Base-by-base conservation (phyloP, 2,329 filamentous ascomycete species). In the Dactylellina leptospora region DNA sequence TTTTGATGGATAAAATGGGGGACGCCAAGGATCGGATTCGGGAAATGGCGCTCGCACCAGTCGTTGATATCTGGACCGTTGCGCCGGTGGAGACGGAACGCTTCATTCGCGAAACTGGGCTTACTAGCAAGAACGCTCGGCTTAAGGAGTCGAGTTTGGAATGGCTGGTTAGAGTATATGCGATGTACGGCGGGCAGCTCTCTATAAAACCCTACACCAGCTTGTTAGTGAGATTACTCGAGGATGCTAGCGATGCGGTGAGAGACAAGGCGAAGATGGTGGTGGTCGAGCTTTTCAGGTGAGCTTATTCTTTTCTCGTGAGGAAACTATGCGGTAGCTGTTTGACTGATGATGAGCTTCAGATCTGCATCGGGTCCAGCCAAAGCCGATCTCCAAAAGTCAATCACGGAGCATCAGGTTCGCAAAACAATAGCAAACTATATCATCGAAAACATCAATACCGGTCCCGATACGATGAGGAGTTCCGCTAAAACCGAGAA, bases 11-110 rank as follows among this genome's bases (percentile, higher is more conserved):
- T 64, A 90, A 92, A 79, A 85, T 97, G 69, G 92, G 92, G 69
- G 93, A 97, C 79, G 86, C 87, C 75, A 93, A 93, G 79, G 93
- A 97, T 78, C 93, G 92, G 79, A 87, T 92, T 76, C 87, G 93
- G 77, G 82, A 84, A 28, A 84, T 93, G 68, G 91, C 92, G 13
- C 83, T 87, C 45, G 89, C 92, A 78, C 87, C 90, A 16, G 85
- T 97, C 68, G 85, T 85, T 27, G 95, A 95, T 56, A 83, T 97
- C 66, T 95, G 90, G 82, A 84, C 83, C 10, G 86, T 88, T 58
- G 85, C 87, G 16, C 85, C 87, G 1, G 79, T 82, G 44, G 92
- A 96, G 69, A 90, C 93, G 40, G 93, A 97, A 82, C 85, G 88
- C 71, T 86, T 88, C 75, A 86, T 97, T 66, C 88, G 91, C 75